These are phyloP conservation scores for Melianthus villosus DNA, from an alignment of 441 rosid species.

Conservation along the genomic window DNA sequence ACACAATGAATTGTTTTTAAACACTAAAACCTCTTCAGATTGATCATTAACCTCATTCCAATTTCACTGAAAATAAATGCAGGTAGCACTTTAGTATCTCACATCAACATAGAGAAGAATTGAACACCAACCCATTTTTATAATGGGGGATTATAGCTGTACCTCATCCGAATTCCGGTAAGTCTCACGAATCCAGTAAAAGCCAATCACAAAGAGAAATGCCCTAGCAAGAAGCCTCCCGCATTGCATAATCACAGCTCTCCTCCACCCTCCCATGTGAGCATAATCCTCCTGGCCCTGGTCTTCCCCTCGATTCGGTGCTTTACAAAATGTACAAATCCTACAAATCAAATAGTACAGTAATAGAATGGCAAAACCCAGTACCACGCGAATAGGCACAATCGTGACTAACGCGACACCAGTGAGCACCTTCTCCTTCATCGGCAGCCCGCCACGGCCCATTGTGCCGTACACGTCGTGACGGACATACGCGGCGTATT, in stretches of 20 bases:
- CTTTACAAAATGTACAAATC: conserved; percentile 54
- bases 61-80: no score
- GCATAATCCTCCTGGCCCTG: conserved; percentile 71
- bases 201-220: conserved; percentile 65
- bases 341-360: conserved; percentile 62
- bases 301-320: conserved; percentile 50
- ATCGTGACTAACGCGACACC: conserved; percentile 51
- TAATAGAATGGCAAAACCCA: conserved; percentile 34
- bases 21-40: no score
- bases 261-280: conserved; percentile 84
- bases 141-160: no score
- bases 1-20: no score
- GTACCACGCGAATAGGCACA: conserved; percentile 49
- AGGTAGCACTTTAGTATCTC: no score
- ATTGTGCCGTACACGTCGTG: conserved; percentile 64
- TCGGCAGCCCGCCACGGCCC: conserved; percentile 72
- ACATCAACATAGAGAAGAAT: no score
- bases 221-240: conserved; percentile 59
- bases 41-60: no score
- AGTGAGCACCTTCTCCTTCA: conserved; percentile 40
- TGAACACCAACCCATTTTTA: no score
- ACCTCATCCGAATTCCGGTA: conserved; percentile 10
- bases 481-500: conserved; percentile 78
- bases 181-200: conserved; percentile 67
- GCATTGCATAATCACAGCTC: conserved; percentile 39